These are phyloP conservation scores for Tinospora cordifolia DNA, from an alignment of 164 flowering plant genomes.

Conservation along the genomic window DNA sequence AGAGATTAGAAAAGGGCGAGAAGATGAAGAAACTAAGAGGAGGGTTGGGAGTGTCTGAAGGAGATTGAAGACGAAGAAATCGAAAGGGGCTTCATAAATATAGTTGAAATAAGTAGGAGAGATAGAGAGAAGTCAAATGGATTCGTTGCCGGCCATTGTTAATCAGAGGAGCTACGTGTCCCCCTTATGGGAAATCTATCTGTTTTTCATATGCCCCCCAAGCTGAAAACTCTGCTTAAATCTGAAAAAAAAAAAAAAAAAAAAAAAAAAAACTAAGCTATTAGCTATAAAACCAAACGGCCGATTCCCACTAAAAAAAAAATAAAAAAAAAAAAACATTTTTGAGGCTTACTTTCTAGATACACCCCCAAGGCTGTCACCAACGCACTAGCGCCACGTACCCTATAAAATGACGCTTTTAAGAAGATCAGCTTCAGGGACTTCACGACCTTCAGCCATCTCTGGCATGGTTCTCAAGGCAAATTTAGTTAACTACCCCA, in stretches of 20 bases:
- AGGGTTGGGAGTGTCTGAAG: background rate
- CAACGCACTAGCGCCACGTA: background rate
- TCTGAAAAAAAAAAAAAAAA: no score
- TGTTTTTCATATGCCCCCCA: no score
- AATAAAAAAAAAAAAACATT: background rate
- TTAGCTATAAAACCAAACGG: background rate
- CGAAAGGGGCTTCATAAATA: conserved; percentile 1
- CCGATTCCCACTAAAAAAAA: background rate
- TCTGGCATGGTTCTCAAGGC: no score
- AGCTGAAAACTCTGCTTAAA: no score
- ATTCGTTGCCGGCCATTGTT: conserved; percentile 35
- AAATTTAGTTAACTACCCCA: background rate
- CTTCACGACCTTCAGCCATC: background rate
- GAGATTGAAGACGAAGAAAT: background rate
- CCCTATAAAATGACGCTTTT: conserved; percentile 2
- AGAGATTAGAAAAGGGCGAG: background rate
- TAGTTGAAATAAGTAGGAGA: background rate
- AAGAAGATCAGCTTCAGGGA: background rate
- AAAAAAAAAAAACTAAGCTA: background rate
- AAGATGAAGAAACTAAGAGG: background rate
- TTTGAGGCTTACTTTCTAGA: background rate
- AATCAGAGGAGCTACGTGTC: conserved; percentile 24
- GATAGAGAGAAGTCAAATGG: conserved; percentile 30
- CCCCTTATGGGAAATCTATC: conserved; percentile 8
- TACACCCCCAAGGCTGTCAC: background rate